These are phyloP conservation scores for Golubevia sp. DNA, from an alignment of 1,284 basidiomycete genomes.

Conservation along the genomic window DNA sequence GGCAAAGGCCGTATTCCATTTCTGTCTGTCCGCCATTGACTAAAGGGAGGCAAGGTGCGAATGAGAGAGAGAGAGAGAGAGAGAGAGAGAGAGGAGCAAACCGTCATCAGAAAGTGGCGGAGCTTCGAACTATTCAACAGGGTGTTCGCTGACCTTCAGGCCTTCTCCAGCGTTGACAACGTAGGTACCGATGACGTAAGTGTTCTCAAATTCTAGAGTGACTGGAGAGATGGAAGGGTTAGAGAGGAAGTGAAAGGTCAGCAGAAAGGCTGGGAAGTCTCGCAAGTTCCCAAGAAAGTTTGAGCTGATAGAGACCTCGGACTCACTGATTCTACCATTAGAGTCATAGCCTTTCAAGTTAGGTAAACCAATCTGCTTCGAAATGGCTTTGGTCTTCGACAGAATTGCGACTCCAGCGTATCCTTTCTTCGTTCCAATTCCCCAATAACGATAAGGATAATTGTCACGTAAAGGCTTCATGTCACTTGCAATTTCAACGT, in stretches of 20 bases:
- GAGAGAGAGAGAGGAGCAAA: too few relatives aligned
- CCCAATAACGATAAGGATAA: conserved; percentile 55
- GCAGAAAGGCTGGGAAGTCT: too few relatives aligned
- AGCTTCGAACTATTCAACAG: conserved; percentile 7
- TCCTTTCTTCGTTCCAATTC: conserved; percentile 52
- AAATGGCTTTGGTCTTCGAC: conserved; percentile 40
- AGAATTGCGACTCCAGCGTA: conserved; percentile 55
- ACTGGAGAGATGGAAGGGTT: conserved; percentile 12
- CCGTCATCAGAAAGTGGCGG: neutral
- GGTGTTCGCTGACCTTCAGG: conserved; percentile 30
- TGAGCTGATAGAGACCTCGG: too few relatives aligned
- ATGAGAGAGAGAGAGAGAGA: too few relatives aligned
- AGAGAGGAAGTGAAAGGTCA: too few relatives aligned
- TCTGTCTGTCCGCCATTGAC: conserved; percentile 4
- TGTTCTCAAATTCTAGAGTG: conserved; percentile 46
- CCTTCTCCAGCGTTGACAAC: conserved; percentile 58
- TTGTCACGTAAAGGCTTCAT: conserved; percentile 17
- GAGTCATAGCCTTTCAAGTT: too few relatives aligned
- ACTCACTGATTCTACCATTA: too few relatives aligned
- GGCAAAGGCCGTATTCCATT: conserved; percentile 14
- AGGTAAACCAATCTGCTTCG: too few relatives aligned
- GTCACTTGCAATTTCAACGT: too few relatives aligned
- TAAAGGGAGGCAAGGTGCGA: neutral
- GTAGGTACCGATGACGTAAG: conserved; percentile 48
- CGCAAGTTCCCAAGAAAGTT: too few relatives aligned